A percentile compares a stretch with the other conserved stretches of the same genome.
phyloP scores from a whole-genome alignment of 768 basidiomycete genomes.

The Hirschioporus abietinus region DNA sequence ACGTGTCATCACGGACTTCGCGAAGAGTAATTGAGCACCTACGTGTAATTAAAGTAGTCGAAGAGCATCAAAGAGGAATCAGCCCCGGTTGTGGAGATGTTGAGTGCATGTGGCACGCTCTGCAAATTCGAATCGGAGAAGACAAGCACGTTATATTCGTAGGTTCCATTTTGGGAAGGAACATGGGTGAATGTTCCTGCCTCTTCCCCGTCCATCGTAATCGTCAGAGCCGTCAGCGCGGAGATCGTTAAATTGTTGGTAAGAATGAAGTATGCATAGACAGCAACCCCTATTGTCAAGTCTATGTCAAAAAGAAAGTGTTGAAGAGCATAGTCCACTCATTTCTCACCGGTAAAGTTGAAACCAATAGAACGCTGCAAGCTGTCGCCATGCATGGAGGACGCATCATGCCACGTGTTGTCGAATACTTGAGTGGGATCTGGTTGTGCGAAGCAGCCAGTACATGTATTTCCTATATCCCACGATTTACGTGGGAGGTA shows the following conservation, averaged over 20 bases:
- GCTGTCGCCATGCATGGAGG: conserved; percentile 4
- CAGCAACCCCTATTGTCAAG: conserved; percentile 3
- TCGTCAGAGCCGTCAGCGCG: not conserved
- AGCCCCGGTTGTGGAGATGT: conserved; percentile 19
- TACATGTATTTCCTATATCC: conserved; percentile 24
- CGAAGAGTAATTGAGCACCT: conserved; percentile 6
- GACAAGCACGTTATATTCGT: conserved; percentile 31
- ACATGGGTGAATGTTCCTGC: conserved; percentile 17
- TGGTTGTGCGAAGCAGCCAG: conserved; percentile 22
- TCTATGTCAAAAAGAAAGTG: too few species aligned
- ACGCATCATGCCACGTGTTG: conserved; percentile 34
- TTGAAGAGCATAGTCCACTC: too few species aligned
- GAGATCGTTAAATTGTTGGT: not conserved
- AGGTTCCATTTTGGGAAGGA: conserved; percentile 15
- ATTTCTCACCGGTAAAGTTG: too few species aligned
- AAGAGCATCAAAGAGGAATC: conserved; percentile 27
- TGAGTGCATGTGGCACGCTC: conserved; percentile 26
- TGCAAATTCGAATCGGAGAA: conserved; percentile 27
- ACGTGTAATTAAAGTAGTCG: conserved; percentile 39
- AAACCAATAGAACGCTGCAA: too few species aligned
- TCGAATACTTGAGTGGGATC: conserved; percentile 15
- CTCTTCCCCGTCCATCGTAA: conserved; percentile 12
- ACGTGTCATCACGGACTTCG: too few species aligned
- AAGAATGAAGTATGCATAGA: conserved; percentile 9
- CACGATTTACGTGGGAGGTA: conserved; percentile 31